Evolutionary conservation across 768 basidiomycete genomes (phyloP).

Genomic region (Leccinum variicolor): DNA sequence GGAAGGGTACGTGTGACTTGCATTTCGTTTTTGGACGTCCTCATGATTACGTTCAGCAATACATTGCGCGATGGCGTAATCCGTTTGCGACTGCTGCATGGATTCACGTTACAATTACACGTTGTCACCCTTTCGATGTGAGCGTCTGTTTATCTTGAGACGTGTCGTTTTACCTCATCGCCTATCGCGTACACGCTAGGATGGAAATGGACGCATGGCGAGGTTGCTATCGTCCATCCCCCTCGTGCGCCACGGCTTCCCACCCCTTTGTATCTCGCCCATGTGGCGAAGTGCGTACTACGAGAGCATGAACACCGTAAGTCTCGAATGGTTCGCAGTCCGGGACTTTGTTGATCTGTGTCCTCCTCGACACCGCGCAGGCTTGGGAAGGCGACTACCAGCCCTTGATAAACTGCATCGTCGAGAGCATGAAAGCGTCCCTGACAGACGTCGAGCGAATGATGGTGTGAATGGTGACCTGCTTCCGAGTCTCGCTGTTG

Average conservation of each 20-base stretch:
- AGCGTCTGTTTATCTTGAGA: neutral
- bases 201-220: slow-evolving; percentile 36
- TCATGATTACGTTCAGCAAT: slow-evolving; percentile 25
- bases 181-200: slow-evolving; percentile 11
- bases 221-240: slow-evolving; percentile 34
- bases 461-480: slow-evolving; percentile 19
- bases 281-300: slow-evolving; percentile 24
- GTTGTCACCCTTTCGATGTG: slow-evolving; percentile 36
- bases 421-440: slow-evolving; percentile 23
- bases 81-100: slow-evolving; percentile 36
- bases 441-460: slow-evolving; percentile 29
- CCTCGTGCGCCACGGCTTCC: slow-evolving; percentile 31
- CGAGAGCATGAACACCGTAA: slow-evolving; percentile 32
- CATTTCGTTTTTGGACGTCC: neutral
- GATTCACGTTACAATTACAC: slow-evolving; percentile 33
- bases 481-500: neutral
- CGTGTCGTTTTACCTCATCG: neutral
- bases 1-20: slow-evolving; percentile 20
- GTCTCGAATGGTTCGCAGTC: neutral
- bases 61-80: slow-evolving; percentile 35
- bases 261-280: slow-evolving; percentile 29
- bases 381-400: slow-evolving; percentile 35
- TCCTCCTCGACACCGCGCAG: slow-evolving; percentile 4
- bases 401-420: slow-evolving; percentile 31
- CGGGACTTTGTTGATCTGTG: neutral